Percentiles rank a stretch among this genome's conserved stretches.
These are phyloP conservation scores for Phallus indusiatus DNA, from an alignment of 768 basidiomycete genomes.

Conservation along the genomic window DNA sequence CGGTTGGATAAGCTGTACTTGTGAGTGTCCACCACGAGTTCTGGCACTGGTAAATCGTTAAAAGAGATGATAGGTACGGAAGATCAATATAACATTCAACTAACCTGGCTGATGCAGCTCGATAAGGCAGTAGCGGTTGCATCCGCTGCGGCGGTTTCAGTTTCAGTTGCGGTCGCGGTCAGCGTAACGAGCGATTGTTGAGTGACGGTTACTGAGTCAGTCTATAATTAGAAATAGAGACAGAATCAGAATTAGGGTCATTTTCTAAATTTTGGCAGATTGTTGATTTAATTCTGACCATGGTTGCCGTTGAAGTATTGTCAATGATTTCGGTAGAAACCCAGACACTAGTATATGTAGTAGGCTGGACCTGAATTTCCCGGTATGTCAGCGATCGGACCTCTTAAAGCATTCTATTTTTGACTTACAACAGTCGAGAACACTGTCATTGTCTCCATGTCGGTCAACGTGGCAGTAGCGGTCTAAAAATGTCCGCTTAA, in stretches of 20 bases:
- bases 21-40: constrained; percentile 31
- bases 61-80: constrained; percentile 9
- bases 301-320: constrained; percentile 38
- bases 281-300: constrained; percentile 2
- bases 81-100: constrained; percentile 8
- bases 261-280: not conserved
- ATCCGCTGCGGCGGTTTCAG: constrained; percentile 25
- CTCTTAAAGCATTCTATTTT: too few relatives aligned
- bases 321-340: constrained; percentile 49
- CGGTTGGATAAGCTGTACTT: not conserved
- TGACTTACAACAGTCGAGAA: not conserved
- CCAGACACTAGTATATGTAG: constrained; percentile 46
- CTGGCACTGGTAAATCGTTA: constrained; percentile 39
- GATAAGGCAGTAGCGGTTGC: constrained; percentile 32
- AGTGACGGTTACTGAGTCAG: constrained; percentile 41
- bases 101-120: constrained; percentile 42
- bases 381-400: not conserved
- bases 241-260: too few relatives aligned
- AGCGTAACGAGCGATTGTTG: constrained; percentile 18
- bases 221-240: not conserved
- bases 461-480: constrained; percentile 44
- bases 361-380: constrained; percentile 35
- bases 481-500: constrained; percentile 29
- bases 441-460: constrained; percentile 25
- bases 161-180: constrained; percentile 32